Percentiles rank a stretch among this genome's conserved stretches.
Evolutionary conservation across 1,284 basidiomycete genomes (phyloP).

Genomic region (Leccinum angustisporum): DNA sequence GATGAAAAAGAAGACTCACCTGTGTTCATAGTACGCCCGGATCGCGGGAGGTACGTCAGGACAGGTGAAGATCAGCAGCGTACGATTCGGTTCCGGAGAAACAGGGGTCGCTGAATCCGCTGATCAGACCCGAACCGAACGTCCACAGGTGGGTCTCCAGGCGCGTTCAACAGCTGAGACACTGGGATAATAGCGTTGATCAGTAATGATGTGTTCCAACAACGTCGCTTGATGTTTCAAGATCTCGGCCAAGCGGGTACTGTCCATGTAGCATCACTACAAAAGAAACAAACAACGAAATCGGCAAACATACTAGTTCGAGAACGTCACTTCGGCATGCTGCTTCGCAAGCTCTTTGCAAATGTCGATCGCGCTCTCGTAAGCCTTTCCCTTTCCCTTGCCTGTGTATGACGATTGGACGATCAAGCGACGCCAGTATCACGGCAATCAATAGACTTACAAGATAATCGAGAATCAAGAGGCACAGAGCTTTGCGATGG

Average conservation of each 20-base stretch:
- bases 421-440: background rate
- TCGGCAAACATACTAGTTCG: slow-evolving; percentile 68
- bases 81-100: slow-evolving; percentile 80
- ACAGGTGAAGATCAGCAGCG: slow-evolving; percentile 80
- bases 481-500: slow-evolving; percentile 85
- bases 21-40: slow-evolving; percentile 85
- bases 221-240: slow-evolving; percentile 81
- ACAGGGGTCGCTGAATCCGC: slow-evolving; percentile 89
- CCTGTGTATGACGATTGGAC: slow-evolving; percentile 44
- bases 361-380: slow-evolving; percentile 91
- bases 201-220: slow-evolving; percentile 79
- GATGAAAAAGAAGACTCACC: slow-evolving; percentile 40
- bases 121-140: slow-evolving; percentile 80
- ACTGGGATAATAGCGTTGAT: slow-evolving; percentile 84
- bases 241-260: slow-evolving; percentile 80
- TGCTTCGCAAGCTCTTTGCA: slow-evolving; percentile 88
- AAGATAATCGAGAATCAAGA: slow-evolving; percentile 85
- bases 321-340: slow-evolving; percentile 82
- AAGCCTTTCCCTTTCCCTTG: slow-evolving; percentile 90
- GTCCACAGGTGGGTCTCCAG: slow-evolving; percentile 78
- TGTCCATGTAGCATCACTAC: slow-evolving; percentile 31
- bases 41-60: slow-evolving; percentile 82
- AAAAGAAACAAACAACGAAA: slow-evolving; percentile 6
- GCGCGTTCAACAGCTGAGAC: slow-evolving; percentile 76
- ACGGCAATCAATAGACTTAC: slow-evolving; percentile 42